Evolutionary conservation across 352 stramenopile genomes (phyloP).

Genomic region (Saprolegnia parasitica): DNA sequence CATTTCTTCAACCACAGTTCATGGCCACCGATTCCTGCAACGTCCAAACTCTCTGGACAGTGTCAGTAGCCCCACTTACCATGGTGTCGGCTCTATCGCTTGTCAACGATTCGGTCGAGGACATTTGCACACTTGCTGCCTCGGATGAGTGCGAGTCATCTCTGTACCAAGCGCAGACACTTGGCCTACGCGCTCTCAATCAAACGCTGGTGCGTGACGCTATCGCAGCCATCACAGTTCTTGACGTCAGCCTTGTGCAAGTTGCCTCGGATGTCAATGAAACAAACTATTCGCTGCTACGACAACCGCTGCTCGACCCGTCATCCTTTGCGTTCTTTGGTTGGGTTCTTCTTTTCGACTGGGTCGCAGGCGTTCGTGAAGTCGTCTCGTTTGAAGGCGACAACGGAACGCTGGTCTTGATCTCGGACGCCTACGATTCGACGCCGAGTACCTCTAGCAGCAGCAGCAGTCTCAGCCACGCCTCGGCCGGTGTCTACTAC

Average conservation of each 20-base stretch:
- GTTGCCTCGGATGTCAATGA: neutral
- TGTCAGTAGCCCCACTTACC: neutral
- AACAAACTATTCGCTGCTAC: neutral
- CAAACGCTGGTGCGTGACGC: too few species aligned
- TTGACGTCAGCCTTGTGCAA: slow-evolving; percentile 13
- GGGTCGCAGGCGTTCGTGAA: slow-evolving; percentile 6
- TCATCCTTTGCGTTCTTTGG: slow-evolving; percentile 4
- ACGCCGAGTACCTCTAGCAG: too few species aligned
- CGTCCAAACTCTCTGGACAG: neutral
- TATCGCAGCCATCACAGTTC: neutral
- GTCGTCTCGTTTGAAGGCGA: neutral
- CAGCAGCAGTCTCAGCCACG: neutral
- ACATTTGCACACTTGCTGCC: too few species aligned
- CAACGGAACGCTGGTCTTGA: neutral
- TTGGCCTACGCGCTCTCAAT: too few species aligned
- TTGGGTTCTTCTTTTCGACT: slow-evolving; percentile 18
- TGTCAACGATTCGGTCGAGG: too few species aligned
- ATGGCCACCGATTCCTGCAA: neutral
- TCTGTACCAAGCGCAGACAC: too few species aligned
- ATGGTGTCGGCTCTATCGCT: too few species aligned
- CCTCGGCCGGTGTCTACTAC: slow-evolving; percentile 7
- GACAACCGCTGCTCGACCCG: slow-evolving; percentile 2
- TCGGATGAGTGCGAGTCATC: too few species aligned
- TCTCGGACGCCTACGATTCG: neutral
- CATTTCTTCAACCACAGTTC: neutral